Base-by-base conservation (phyloP, 2,329 filamentous ascomycete species). In the Knufia petricola region DNA sequence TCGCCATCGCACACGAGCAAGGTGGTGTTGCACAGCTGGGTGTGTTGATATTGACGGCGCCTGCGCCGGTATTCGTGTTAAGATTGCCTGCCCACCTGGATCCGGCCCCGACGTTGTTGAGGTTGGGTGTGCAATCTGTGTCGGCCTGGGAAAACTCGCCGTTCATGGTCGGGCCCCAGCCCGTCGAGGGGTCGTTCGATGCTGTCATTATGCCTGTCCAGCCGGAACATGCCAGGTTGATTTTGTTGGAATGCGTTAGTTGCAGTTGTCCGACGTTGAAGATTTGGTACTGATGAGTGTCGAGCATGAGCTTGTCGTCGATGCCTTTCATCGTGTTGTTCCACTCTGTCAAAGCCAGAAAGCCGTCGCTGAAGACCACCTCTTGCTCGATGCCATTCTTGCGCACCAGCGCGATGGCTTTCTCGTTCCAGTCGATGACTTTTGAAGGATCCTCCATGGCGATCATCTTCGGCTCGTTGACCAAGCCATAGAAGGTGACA, bases 81-180 rank as follows among this genome's bases (percentile, higher is more conserved):
- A 87, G 81, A 0, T 87, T 94, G 48, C 92, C 92, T 63, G 87
- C 84, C 92, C 92, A 98, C 47, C 92, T 83, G 43, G 82, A 89
- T 39, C 92, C 92, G 61, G 82, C 80, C 59, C 83, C 83, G 31
- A 95, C 87, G 66, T 95, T 90, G 66, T 94, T 96, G 59, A 98
- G 78, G 66, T 86, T 81, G 51, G 76, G 66, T 0, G 88, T 82
- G 69, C 92, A 98, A 70, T 98, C 92, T 1, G 92, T 95, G 67
- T 98, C 92, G 32, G 92, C 90, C 70, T 96, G 90, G 0, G 85
- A 90, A 88, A 89, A 98, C 73, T 98, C 92, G 56, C 90, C 92
- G 65, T 94, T 89, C 57, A 96, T 79, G 15, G 88, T 96, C 0
- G 90, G 89, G 0, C 92, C 92, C 69, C 90, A 98, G 8, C 72